Base-by-base conservation (phyloP, 2,329 filamentous ascomycete genomes). In the Gliomastix tumulicola region DNA sequence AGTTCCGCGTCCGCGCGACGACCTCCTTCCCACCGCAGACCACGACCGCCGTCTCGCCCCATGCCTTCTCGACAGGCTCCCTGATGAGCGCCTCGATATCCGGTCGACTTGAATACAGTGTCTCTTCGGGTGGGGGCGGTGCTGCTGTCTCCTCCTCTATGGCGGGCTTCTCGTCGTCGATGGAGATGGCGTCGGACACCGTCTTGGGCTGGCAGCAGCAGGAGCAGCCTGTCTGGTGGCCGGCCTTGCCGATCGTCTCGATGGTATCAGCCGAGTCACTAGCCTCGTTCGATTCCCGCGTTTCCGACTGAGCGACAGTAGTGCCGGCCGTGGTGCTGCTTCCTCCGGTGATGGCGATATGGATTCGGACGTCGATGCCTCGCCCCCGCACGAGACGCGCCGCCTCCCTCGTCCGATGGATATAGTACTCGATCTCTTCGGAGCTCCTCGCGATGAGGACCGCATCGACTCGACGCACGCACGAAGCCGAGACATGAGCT, bases 141-240 rank as follows among this genome's bases (percentile, higher is more conserved):
- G n/a, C n/a, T n/a, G n/a, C n/a, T n/a, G n/a, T n/a, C n/a, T n/a
- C n/a, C 0, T 53, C 50, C 27, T 65, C 63, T 3, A 80, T 59
- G 43, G 76, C 65, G n/a, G n/a, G n/a, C n/a, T n/a, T n/a, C n/a
- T n/a, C n/a, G 13, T 9, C 25, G 17, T 28, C 25, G 10, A 13
- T 28, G 13, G 25, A n/a, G 13, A n/a, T 10, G 6, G 25, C 25
- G 11, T 13, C 25, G 7, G 7, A 13, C 25, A 16, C 10, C 25
- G 25, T 16, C 25, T 28, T 28, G 13, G n/a, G 13, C 17, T 28
- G 7, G n/a, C 13, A 13, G 13, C 17, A 13, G 25, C 25, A 28
- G 17, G 6, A 28, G 6, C 25, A 6, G 10, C 17, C 13, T 13
- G 7, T 8, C 7, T 28, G 7, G 13, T 28, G 13, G 10, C 7